These are phyloP conservation scores for Fusarium hostae DNA, from an alignment of 2,329 filamentous ascomycete genomes.

Conservation along the genomic window DNA sequence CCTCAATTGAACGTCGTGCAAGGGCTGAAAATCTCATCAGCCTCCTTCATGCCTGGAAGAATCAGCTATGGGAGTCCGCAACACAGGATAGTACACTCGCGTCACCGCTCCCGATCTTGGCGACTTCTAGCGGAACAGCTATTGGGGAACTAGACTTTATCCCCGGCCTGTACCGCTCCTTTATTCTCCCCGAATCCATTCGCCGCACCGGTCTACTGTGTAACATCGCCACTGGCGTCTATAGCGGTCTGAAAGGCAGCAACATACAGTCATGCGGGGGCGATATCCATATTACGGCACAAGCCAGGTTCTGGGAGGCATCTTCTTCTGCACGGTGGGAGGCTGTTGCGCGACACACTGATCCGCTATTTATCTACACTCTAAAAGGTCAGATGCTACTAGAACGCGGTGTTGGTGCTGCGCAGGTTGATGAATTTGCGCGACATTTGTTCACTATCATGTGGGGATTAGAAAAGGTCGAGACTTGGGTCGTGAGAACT, in stretches of 20 bases:
- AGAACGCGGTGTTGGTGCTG: accelerated
- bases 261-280: neutral
- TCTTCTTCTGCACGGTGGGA: neutral
- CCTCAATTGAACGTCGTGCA: neutral
- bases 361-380: neutral
- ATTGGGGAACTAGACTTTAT: neutral
- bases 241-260: neutral
- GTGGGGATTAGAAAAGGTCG: neutral
- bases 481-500: neutral
- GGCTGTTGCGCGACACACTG: accelerated
- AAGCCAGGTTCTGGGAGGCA: neutral
- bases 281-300: neutral
- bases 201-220: neutral
- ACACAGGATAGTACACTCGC: neutral
- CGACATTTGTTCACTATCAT: neutral
- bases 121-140: accelerated
- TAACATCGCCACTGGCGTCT: neutral
- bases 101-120: accelerated
- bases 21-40: neutral
- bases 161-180: accelerated
- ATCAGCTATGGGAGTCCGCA: neutral
- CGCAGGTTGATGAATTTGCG: neutral
- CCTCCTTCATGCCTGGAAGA: neutral
- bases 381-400: neutral
- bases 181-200: neutral